phyloP scores from a whole-genome alignment of 495 filamentous ascomycete genomes.

The Chlorociboria aeruginascens region DNA sequence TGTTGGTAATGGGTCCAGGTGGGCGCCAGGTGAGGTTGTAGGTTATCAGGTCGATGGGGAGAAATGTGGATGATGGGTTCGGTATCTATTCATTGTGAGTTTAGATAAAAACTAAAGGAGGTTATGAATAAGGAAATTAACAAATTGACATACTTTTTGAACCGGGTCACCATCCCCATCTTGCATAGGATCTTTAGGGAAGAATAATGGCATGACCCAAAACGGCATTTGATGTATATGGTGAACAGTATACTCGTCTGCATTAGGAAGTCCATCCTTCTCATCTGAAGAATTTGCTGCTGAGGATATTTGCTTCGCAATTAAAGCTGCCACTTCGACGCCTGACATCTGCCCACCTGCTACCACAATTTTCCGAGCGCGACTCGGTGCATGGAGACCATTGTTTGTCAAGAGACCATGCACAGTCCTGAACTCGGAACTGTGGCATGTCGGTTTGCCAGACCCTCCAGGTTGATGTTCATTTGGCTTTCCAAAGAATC shows the following conservation, averaged over 20 bases:
- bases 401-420: conserved; percentile 20
- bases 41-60: conserved; percentile 65
- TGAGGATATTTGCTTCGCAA: conserved; percentile 59
- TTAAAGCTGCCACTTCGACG: conserved; percentile 58
- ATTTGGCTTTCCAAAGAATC: conserved; percentile 58
- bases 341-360: conserved; percentile 80
- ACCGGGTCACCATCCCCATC: not conserved
- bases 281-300: conserved; percentile 30
- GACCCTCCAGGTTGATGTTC: conserved; percentile 23
- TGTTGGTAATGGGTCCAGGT: conserved; percentile 40
- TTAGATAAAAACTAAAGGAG: not conserved
- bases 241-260: conserved; percentile 20
- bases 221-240: conserved; percentile 60
- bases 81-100: conserved; percentile 4
- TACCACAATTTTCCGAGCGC: conserved; percentile 50
- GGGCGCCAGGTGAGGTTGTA: conserved; percentile 57
- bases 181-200: conserved; percentile 27
- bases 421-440: conserved; percentile 37
- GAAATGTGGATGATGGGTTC: conserved; percentile 42
- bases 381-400: conserved; percentile 10
- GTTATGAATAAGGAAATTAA: not conserved
- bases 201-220: conserved; percentile 60
- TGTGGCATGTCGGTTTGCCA: conserved; percentile 39
- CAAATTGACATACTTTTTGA: conserved; percentile 1
- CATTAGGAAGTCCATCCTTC: conserved; percentile 11